Evolutionary conservation across 176 grass and related monocot species (phyloP).

Genomic region (Zoysia japonica): DNA sequence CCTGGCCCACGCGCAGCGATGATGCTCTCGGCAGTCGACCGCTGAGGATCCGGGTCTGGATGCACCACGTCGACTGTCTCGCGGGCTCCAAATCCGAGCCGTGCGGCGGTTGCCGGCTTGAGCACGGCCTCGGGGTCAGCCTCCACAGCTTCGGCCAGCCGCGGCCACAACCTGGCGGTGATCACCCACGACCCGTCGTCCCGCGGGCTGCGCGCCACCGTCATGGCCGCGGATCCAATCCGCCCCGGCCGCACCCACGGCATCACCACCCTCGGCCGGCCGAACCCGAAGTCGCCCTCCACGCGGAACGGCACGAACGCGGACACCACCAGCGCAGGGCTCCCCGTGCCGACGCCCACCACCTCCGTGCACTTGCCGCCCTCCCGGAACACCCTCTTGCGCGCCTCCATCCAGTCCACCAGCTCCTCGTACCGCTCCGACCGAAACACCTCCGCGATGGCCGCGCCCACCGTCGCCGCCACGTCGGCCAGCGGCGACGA

Average conservation of each 20-base stretch:
- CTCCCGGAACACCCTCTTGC: constrained; percentile 37
- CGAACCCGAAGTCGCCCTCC: constrained; percentile 68
- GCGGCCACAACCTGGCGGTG: constrained; percentile 58
- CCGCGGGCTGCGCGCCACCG: constrained; percentile 41
- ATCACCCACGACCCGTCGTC: constrained; percentile 66
- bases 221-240: constrained; percentile 49
- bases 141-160: constrained; percentile 54
- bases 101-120: constrained; percentile 47
- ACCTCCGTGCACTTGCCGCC: constrained; percentile 69
- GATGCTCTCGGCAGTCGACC: too few relatives aligned
- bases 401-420: constrained; percentile 80
- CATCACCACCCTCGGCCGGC: constrained; percentile 43
- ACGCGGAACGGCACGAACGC: constrained; percentile 50
- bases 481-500: constrained; percentile 35
- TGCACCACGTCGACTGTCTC: not conserved
- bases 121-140: constrained; percentile 49
- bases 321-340: constrained; percentile 51
- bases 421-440: constrained; percentile 65
- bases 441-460: constrained; percentile 48
- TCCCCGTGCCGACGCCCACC: constrained; percentile 59
- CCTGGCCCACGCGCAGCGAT: too few relatives aligned
- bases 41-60: not conserved
- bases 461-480: constrained; percentile 35
- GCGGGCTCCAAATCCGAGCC: constrained; percentile 34
- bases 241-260: constrained; percentile 51